Evolutionary conservation across 345 rosid species (phyloP), one percentile per base, ranked within the genome.

Genomic region (Euphorbia lathyris): DNA sequence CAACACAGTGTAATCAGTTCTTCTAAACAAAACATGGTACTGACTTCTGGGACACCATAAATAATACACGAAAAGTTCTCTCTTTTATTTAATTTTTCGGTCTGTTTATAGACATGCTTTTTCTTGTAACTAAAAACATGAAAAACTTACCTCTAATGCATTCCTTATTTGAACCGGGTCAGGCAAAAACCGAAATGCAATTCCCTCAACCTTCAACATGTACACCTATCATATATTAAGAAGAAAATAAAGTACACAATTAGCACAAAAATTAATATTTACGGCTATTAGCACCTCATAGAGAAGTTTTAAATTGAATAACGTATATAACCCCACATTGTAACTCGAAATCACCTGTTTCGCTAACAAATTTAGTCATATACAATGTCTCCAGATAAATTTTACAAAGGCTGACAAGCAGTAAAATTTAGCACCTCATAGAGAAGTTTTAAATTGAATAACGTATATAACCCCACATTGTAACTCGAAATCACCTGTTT

Each of bases 81-180:
- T 30, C 32, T 56, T 56, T 56, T 56, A 23, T 7, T 0, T 9
- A n/a, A 53, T 47, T 64, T 64, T 25, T 16, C 9, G 26, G 36
- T 56, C 48, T 19, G 6, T 23, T 16, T 26, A 66, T 40, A 66
- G 64, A 4, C 32, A 7, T 19, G 55, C 17, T 8, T 48, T 63
- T n/a, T n/a, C n/a, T 22, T 50, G 30, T 22, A 3, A 58, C 22
- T 34, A 60, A 59, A 51, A 12, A n/a, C 23, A 36, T 25, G n/a
- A 69, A 20, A n/a, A 69, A 75, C 88, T 30, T 72, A 94, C 98
- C 96, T 94, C 93, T 61, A 91, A 61, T 14, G 97, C 97, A 74
- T 94, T 88, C 87, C 85, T 94, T 83, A 90, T 86, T 75, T 91
- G 98, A 73, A 90, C 84, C 11, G 96, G 97, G 82, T 94, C 97